Conservation (phyloP, 202 grass and related monocot species). For the Panicum virgatum region DNA sequence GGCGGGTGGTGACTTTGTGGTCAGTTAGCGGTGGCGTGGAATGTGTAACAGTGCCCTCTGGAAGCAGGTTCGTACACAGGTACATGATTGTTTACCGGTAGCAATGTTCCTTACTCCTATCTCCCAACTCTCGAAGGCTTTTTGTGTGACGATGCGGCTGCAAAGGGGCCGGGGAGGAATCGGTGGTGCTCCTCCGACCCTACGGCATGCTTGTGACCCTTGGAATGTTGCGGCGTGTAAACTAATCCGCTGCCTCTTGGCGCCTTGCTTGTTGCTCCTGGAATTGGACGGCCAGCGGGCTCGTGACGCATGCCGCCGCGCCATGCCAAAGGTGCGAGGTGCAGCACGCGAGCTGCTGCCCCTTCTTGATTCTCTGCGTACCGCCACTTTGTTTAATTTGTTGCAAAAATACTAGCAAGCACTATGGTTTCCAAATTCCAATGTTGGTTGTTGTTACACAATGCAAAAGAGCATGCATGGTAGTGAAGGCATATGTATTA, state of each 20-base stretch:
- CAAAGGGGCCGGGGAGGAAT: background rate
- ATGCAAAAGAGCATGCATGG: too few species aligned
- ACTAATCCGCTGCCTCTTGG: slow-evolving; percentile 25
- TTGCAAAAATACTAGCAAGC: background rate
- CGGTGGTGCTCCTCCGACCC: background rate
- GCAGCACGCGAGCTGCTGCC: too few species aligned
- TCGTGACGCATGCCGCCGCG: slow-evolving; percentile 41
- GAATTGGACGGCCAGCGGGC: background rate
- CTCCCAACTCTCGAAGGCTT: background rate
- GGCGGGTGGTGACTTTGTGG: background rate
- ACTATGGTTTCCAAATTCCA: too few species aligned
- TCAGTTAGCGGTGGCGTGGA: background rate
- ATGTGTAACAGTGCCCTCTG: background rate
- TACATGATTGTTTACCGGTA: background rate
- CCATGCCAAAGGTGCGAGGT: background rate
- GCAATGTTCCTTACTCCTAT: background rate
- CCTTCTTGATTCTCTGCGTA: background rate
- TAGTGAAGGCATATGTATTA: too few species aligned
- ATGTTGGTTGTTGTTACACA: too few species aligned
- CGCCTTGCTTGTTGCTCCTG: slow-evolving; percentile 16
- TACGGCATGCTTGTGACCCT: slow-evolving; percentile 43
- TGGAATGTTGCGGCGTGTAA: slow-evolving; percentile 45
- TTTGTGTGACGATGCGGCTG: background rate
- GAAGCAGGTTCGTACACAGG: slow-evolving; percentile 5
- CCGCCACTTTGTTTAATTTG: background rate